These are phyloP conservation scores for Sclerotinia glacialis DNA, from an alignment of 2,329 filamentous ascomycete genomes.

Conservation along the genomic window DNA sequence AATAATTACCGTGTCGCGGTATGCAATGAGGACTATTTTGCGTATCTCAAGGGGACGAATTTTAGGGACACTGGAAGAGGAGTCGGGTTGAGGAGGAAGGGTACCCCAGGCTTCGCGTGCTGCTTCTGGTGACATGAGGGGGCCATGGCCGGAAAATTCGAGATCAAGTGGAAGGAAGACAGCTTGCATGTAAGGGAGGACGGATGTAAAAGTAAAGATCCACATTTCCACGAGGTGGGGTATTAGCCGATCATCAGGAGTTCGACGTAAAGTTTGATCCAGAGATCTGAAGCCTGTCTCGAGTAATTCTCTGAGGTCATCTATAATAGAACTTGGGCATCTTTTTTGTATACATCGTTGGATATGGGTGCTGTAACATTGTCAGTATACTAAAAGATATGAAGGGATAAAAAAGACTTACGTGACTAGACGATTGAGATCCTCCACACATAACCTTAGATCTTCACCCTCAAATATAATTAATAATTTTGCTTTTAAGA, in stretches of 20 bases:
- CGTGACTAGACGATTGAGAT: slow-evolving; percentile 76
- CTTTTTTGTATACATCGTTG: slow-evolving; percentile 74
- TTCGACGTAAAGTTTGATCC: slow-evolving; percentile 75
- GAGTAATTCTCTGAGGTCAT: slow-evolving; percentile 73
- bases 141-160: slow-evolving; percentile 83
- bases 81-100: slow-evolving; percentile 48
- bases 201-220: slow-evolving; percentile 86
- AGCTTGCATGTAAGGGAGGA: slow-evolving; percentile 90
- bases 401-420: slow-evolving; percentile 30
- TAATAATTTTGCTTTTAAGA: slow-evolving; percentile 71
- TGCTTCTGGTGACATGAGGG: slow-evolving; percentile 73
- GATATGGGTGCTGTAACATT: slow-evolving; percentile 58
- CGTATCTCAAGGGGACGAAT: slow-evolving; percentile 72
- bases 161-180: slow-evolving; percentile 91
- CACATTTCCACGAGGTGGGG: slow-evolving; percentile 89
- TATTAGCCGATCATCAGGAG: slow-evolving; percentile 84
- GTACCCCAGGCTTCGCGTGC: slow-evolving; percentile 89
- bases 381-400: background rate
- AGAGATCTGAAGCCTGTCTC: slow-evolving; percentile 81
- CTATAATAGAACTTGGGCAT: slow-evolving; percentile 66
- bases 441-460: slow-evolving; percentile 74
- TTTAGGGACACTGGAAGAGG: slow-evolving; percentile 41
- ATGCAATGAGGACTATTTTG: slow-evolving; percentile 82
- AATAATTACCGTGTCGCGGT: slow-evolving; percentile 84
- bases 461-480: slow-evolving; percentile 81